These are phyloP conservation scores for Psophocarpus tetragonolobus DNA, from an alignment of 306 rosid species.

Conservation along the genomic window DNA sequence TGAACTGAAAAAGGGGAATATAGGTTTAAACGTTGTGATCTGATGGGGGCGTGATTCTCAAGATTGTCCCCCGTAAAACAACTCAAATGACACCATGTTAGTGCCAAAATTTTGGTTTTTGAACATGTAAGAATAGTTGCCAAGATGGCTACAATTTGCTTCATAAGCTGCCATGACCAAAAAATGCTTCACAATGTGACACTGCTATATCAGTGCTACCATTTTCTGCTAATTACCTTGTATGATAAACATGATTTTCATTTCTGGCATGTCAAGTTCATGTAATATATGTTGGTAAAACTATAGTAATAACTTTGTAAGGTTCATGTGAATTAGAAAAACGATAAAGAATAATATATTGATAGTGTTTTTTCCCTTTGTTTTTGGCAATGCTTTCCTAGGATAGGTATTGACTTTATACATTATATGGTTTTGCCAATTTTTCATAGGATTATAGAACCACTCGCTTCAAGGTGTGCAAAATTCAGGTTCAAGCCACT, in stretches of 20 bases:
- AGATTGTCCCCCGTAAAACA: too few relatives aligned
- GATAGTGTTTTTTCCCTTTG: background rate
- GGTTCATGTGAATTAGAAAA: conserved; percentile 5
- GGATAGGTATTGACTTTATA: conserved; percentile 20
- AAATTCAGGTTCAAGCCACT: conserved; percentile 99
- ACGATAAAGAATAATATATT: background rate
- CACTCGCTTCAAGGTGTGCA: conserved; percentile 97
- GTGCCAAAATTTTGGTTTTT: too few relatives aligned
- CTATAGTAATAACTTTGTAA: background rate
- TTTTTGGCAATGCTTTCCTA: background rate
- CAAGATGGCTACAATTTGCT: background rate
- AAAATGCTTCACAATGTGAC: background rate
- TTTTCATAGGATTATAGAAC: conserved; percentile 86
- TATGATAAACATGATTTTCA: background rate
- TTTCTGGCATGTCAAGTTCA: background rate
- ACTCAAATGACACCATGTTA: too few relatives aligned
- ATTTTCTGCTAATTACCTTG: background rate
- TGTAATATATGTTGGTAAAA: background rate
- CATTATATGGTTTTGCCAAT: conserved; percentile 6
- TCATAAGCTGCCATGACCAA: background rate
- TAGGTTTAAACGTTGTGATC: too few relatives aligned
- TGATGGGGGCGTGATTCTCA: too few relatives aligned
- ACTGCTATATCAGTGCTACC: background rate
- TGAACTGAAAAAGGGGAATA: too few relatives aligned
- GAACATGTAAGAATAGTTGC: too few relatives aligned